These are phyloP conservation scores for Collariella sp. DNA, from an alignment of 495 filamentous ascomycete genomes.

Conservation along the genomic window DNA sequence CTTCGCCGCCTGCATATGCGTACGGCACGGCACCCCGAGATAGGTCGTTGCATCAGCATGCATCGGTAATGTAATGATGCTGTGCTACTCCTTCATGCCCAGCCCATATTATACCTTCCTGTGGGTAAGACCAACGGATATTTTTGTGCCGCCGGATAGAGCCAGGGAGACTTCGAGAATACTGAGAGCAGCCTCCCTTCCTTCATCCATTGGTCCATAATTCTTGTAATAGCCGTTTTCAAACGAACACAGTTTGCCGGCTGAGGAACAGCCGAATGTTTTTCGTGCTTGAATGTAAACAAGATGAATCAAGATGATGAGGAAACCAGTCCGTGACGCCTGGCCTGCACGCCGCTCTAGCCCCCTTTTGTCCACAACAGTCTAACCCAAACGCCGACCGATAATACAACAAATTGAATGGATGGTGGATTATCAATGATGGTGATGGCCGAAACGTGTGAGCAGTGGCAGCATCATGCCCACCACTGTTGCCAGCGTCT, in stretches of 20 bases:
- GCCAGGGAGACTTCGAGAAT: no score
- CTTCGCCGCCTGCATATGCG: conserved; percentile 4
- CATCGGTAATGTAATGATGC: conserved; percentile 5
- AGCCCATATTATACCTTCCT: neutral
- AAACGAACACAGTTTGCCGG: no score
- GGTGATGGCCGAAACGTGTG: conserved; percentile 84
- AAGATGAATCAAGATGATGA: neutral
- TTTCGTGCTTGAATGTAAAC: neutral
- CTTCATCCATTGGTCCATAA: no score
- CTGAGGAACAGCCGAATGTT: neutral
- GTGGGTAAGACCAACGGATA: no score
- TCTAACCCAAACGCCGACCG: conserved; percentile 15
- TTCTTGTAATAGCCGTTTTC: no score
- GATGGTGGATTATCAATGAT: no score
- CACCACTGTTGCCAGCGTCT: conserved; percentile 66
- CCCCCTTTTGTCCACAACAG: neutral
- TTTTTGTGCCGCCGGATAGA: no score
- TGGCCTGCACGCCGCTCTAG: neutral
- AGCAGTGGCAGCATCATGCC: conserved; percentile 88
- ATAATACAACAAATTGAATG: neutral
- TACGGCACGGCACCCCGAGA: conserved; percentile 3
- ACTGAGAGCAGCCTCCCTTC: no score
- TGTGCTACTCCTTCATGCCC: neutral
- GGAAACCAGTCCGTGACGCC: neutral
- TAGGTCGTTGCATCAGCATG: conserved; percentile 11